phyloP scores from a whole-genome alignment of 2,329 filamentous ascomycete species.

The Aspergillus sojae region DNA sequence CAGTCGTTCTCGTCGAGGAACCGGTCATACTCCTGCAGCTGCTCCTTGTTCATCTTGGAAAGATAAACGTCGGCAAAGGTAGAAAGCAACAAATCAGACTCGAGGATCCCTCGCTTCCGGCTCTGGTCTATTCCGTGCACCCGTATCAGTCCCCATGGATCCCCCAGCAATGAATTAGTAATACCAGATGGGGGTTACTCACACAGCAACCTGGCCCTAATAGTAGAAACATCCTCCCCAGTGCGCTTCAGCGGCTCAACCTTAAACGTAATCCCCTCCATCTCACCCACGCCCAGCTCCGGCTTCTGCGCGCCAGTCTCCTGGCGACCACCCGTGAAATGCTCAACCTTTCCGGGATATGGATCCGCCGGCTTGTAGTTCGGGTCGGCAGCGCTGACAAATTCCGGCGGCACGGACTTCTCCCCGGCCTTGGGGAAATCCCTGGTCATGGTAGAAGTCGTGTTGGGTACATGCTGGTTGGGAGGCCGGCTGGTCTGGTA shows the following conservation, averaged over 20 bases:
- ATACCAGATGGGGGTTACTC: constrained; percentile 25
- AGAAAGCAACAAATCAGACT: constrained; percentile 92
- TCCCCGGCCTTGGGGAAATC: too few relatives aligned
- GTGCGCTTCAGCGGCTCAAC: constrained; percentile 85
- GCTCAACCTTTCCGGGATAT: constrained; percentile 63
- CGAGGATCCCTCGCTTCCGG: constrained; percentile 92
- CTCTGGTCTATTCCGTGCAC: constrained; percentile 72
- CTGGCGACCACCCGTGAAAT: constrained; percentile 67
- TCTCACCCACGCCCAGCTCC: constrained; percentile 81
- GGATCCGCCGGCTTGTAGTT: constrained; percentile 56
- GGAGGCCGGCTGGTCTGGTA: too few relatives aligned
- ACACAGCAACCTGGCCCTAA: constrained; percentile 80
- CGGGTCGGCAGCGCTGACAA: too few relatives aligned
- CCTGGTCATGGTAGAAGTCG: too few relatives aligned
- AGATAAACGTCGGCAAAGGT: constrained; percentile 89
- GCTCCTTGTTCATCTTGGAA: constrained; percentile 67
- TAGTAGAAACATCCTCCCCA: constrained; percentile 83
- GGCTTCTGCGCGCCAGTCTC: constrained; percentile 54
- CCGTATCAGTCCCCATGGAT: not conserved
- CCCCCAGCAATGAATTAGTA: not conserved
- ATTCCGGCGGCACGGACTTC: too few relatives aligned
- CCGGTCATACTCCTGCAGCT: constrained; percentile 81
- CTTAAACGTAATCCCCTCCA: constrained; percentile 82
- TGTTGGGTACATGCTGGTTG: too few relatives aligned
- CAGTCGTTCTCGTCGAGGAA: constrained; percentile 99